Evolutionary conservation across 2,329 filamentous ascomycete genomes (phyloP).

Genomic region (Aspergillus calidoustus): DNA sequence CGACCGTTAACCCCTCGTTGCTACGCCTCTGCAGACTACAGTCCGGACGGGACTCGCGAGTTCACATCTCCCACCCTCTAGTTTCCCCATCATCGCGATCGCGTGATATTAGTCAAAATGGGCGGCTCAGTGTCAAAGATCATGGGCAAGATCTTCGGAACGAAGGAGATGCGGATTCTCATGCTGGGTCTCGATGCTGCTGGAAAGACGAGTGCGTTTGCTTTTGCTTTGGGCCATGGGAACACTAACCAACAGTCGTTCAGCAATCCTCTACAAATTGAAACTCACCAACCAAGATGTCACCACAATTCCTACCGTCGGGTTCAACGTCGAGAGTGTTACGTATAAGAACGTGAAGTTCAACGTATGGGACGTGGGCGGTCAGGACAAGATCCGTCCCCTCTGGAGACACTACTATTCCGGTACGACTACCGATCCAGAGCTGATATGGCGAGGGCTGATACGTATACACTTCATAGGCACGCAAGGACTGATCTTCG

Average conservation of each 20-base stretch:
- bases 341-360: slow-evolving; percentile 99
- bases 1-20: slow-evolving; percentile 1
- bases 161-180: slow-evolving; percentile 97
- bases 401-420: slow-evolving; percentile 98
- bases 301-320: slow-evolving; percentile 96
- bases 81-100: slow-evolving; percentile 19
- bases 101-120: slow-evolving; percentile 62
- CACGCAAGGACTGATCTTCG: slow-evolving; percentile 97
- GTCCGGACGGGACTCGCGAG: not conserved
- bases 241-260: slow-evolving; percentile 11
- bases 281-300: slow-evolving; percentile 94
- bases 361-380: slow-evolving; percentile 98
- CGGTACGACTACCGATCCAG: slow-evolving; percentile 50
- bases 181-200: slow-evolving; percentile 98
- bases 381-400: slow-evolving; percentile 97
- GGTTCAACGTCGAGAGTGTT: slow-evolving; percentile 98
- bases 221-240: not conserved
- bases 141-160: slow-evolving; percentile 98
- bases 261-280: slow-evolving; percentile 93
- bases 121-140: slow-evolving; percentile 93
- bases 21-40: not conserved
- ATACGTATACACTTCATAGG: slow-evolving; percentile 54
- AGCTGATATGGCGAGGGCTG: slow-evolving; percentile 5
- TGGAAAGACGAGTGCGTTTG: slow-evolving; percentile 79
- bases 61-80: not conserved